A percentile compares a stretch with the other conserved stretches of the same genome.
These are phyloP conservation scores for Coprinellus micaceus DNA, from an alignment of 768 basidiomycete genomes.

Conservation along the genomic window DNA sequence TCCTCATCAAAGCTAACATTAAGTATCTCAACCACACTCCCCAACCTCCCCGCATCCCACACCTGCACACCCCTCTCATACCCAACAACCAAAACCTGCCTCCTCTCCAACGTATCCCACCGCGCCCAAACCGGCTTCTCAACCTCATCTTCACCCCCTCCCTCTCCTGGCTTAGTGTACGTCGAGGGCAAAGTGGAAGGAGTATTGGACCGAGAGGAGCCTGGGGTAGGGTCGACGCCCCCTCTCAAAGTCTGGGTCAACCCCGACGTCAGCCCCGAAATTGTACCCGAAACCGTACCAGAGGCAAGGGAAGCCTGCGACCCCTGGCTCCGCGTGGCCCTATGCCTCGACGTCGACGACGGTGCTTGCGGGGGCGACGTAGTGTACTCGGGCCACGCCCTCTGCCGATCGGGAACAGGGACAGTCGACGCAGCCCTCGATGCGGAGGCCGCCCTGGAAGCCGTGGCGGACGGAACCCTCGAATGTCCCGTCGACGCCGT, in stretches of 20 bases:
- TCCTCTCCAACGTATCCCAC: slow-evolving; percentile 36
- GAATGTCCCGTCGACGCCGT: too few species aligned
- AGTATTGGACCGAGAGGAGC: too few species aligned
- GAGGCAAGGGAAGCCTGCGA: background rate
- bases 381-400: too few species aligned
- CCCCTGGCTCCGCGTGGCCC: too few species aligned
- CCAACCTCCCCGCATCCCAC: background rate
- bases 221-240: too few species aligned
- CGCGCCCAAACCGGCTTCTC: slow-evolving; percentile 42
- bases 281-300: background rate
- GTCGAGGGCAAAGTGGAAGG: too few species aligned
- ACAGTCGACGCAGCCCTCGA: too few species aligned
- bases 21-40: background rate
- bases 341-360: too few species aligned
- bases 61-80: background rate
- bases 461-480: too few species aligned
- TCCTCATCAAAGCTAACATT: background rate
- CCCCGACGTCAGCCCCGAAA: background rate
- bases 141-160: slow-evolving; percentile 1
- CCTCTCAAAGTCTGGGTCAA: background rate
- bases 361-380: too few species aligned
- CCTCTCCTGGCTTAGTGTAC: background rate
- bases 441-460: too few species aligned
- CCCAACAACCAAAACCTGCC: slow-evolving; percentile 4
- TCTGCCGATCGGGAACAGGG: too few species aligned